Percentiles rank a stretch among this genome's conserved stretches.
Evolutionary conservation across 768 basidiomycete genomes (phyloP).

Genomic region (Mycena venus): DNA sequence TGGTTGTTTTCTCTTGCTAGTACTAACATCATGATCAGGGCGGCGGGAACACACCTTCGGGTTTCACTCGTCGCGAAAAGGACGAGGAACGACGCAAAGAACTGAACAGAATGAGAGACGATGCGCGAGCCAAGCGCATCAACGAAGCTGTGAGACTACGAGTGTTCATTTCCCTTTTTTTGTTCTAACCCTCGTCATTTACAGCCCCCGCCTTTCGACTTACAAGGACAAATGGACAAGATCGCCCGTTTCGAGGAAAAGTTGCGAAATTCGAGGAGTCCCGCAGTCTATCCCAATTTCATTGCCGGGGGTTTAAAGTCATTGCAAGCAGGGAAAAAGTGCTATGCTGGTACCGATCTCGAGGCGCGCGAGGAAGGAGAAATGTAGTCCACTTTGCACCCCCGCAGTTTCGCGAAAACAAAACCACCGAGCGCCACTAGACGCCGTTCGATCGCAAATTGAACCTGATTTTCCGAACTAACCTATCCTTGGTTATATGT

Average conservation of each 20-base stretch:
- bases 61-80: constrained; percentile 60
- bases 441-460: background rate
- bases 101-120: constrained; percentile 77
- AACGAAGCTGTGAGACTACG: constrained; percentile 64
- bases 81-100: constrained; percentile 82
- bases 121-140: constrained; percentile 69
- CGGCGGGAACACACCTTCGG: constrained; percentile 61
- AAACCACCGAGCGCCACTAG: background rate
- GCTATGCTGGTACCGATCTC: constrained; percentile 40
- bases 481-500: constrained; percentile 12
- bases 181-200: constrained; percentile 1
- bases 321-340: constrained; percentile 47
- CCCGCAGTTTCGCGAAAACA: background rate
- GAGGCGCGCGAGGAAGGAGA: constrained; percentile 58
- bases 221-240: constrained; percentile 72
- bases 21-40: constrained; percentile 40
- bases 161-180: background rate
- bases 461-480: background rate
- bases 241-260: constrained; percentile 74
- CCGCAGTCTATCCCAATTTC: constrained; percentile 72
- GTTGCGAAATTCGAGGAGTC: constrained; percentile 61
- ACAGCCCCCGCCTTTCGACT: constrained; percentile 64
- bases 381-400: constrained; percentile 33
- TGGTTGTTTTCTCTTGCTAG: background rate
- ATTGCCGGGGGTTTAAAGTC: constrained; percentile 60